Percentiles rank a stretch among this genome's conserved stretches.
Conservation (phyloP, 1,284 basidiomycete genomes). For the Tranzscheliella williamsii region DNA sequence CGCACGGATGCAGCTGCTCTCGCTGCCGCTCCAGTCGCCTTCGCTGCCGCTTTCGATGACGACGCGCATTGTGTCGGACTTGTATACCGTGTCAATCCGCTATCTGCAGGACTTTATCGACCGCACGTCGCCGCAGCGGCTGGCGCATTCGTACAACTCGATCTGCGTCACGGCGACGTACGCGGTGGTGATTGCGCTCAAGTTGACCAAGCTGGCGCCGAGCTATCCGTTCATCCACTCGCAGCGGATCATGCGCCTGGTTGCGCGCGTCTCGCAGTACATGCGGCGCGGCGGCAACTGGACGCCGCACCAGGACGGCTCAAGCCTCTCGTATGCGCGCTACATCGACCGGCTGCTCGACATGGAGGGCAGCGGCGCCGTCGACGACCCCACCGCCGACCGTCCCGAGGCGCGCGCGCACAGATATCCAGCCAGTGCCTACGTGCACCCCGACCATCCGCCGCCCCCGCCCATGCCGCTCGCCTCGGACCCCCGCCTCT, state of each 20-base stretch:
- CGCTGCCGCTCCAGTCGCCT: conserved; percentile 18
- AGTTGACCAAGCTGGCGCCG: conserved; percentile 23
- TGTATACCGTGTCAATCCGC: conserved; percentile 22
- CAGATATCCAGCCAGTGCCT: too few species aligned
- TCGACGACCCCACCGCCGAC: background rate
- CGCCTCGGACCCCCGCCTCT: background rate
- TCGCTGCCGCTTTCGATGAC: conserved; percentile 14
- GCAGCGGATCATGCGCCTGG: conserved; percentile 12
- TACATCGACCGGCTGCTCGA: conserved; percentile 26
- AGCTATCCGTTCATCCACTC: conserved; percentile 26
- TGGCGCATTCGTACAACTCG: conserved; percentile 35
- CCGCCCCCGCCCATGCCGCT: background rate
- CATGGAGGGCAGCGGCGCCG: conserved; percentile 5
- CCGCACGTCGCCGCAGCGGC: conserved; percentile 21
- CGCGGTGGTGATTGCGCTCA: conserved; percentile 25
- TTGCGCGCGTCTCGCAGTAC: conserved; percentile 17
- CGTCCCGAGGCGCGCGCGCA: background rate
- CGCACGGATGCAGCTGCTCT: conserved; percentile 36
- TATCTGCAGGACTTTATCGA: conserved; percentile 33
- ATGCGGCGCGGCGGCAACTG: conserved; percentile 21
- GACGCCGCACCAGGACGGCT: conserved; percentile 28
- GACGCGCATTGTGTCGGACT: conserved; percentile 23
- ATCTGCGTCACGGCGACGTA: conserved; percentile 36
- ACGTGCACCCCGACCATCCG: background rate
- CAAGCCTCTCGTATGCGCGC: conserved; percentile 23